Evolutionary conservation across 106 monocot genomes (phyloP).

Genomic region (Gastrodia elata): DNA sequence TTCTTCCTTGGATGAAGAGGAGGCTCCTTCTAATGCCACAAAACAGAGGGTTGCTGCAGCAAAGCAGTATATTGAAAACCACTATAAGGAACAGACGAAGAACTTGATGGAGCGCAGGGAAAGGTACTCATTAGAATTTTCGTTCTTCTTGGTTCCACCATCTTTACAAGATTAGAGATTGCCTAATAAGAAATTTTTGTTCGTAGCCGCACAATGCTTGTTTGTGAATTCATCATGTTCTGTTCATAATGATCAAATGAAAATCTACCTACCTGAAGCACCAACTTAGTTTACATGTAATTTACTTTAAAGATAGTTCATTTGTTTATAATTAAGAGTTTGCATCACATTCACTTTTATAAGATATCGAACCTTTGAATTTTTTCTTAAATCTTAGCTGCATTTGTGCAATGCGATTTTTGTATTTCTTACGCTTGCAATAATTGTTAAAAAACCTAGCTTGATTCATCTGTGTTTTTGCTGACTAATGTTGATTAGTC

Average conservation of each 20-base stretch:
- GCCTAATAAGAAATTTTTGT: neutral
- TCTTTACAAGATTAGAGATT: neutral
- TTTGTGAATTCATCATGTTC: neutral
- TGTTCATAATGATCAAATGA: neutral
- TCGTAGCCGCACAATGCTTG: neutral
- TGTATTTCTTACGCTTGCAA: neutral
- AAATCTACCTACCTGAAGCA: neutral
- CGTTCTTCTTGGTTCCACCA: neutral
- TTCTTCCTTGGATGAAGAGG: conserved; percentile 13
- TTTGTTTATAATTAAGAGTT: neutral
- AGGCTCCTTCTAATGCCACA: conserved; percentile 27
- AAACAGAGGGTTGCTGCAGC: conserved; percentile 48
- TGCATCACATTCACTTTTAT: neutral
- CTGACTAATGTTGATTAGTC: neutral
- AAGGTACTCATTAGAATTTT: conserved; percentile 16
- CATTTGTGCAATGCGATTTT: neutral
- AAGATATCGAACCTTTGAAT: neutral
- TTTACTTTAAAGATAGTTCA: neutral
- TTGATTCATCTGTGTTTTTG: neutral
- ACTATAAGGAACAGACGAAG: conserved; percentile 43
- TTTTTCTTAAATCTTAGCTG: neutral
- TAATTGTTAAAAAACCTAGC: neutral
- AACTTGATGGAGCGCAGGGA: conserved; percentile 38
- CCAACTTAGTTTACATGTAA: neutral
- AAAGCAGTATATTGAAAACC: conserved; percentile 49